phyloP scores from a whole-genome alignment of 148 eudicot species.

The Hydrangea macrophylla region DNA sequence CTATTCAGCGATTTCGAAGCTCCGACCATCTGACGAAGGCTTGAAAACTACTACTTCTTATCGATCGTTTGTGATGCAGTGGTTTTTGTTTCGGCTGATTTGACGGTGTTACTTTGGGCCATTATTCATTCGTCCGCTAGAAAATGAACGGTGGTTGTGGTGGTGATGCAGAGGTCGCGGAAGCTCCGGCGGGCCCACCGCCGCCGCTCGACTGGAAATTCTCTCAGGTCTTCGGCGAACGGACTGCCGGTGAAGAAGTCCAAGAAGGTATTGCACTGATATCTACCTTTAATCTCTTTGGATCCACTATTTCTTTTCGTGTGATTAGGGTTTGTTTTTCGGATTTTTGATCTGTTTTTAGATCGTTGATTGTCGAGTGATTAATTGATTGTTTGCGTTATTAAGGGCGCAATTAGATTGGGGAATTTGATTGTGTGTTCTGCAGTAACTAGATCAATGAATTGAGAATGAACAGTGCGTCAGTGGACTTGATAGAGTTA shows the following conservation, averaged over 20 bases:
- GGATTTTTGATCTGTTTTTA: conserved; percentile 19
- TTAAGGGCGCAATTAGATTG: conserved; percentile 2
- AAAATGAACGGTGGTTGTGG: conserved; percentile 40
- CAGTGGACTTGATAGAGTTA: conserved; percentile 12
- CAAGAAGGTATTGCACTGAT: conserved; percentile 65
- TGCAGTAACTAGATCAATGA: conserved; percentile 9
- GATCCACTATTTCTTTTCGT: conserved; percentile 19
- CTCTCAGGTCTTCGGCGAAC: conserved; percentile 91
- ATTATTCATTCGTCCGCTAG: conserved; percentile 16
- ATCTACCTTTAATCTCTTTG: conserved; percentile 10
- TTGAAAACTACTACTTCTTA: background rate
- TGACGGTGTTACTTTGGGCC: background rate
- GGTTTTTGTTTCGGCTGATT: conserved; percentile 10
- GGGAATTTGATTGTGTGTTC: conserved; percentile 13
- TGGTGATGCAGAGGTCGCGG: conserved; percentile 38
- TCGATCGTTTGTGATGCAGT: conserved; percentile 14
- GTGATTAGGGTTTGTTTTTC: conserved; percentile 20
- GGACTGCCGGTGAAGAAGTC: conserved; percentile 90
- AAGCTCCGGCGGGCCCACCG: conserved; percentile 43
- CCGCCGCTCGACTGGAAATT: conserved; percentile 83
- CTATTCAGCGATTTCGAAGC: conserved; percentile 6
- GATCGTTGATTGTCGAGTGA: conserved; percentile 10
- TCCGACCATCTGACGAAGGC: conserved; percentile 10
- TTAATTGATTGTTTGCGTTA: conserved; percentile 15
- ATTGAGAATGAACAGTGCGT: conserved; percentile 17